Conservation (phyloP, 768 basidiomycete genomes). For the Fibroporia radiculosa region DNA sequence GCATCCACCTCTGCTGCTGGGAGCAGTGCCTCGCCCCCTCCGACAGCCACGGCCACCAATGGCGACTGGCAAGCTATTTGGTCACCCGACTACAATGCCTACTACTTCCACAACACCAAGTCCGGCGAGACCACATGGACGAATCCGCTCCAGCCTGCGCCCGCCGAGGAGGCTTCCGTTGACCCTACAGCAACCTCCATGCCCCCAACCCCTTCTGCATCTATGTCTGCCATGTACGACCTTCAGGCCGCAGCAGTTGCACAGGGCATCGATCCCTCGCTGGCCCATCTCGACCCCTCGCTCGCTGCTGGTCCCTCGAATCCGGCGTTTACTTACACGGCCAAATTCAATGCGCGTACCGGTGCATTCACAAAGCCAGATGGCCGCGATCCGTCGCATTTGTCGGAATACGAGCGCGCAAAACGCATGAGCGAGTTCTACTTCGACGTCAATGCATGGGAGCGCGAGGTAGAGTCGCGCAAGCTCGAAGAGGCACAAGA, state of each 20-base stretch:
- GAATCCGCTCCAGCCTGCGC: conserved; percentile 52
- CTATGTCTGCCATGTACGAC: conserved; percentile 32
- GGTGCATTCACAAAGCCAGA: conserved; percentile 64
- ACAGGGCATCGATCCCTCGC: conserved; percentile 76
- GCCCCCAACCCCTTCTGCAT: conserved; percentile 14
- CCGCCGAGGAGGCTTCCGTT: conserved; percentile 21
- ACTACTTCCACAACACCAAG: conserved; percentile 75
- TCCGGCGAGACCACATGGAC: conserved; percentile 81
- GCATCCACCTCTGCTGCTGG: conserved; percentile 7
- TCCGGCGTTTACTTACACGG: conserved; percentile 38
- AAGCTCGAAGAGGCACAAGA: conserved; percentile 35
- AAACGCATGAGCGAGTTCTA: conserved; percentile 85
- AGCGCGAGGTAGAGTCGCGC: conserved; percentile 52
- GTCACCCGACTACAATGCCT: conserved; percentile 68
- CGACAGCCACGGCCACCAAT: conserved; percentile 10
- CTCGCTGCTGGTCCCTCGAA: conserved; percentile 33
- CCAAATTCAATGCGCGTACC: conserved; percentile 78
- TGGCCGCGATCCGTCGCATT: conserved; percentile 63
- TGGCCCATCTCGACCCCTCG: conserved; percentile 75
- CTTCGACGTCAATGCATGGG: conserved; percentile 80
- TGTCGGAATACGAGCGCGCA: conserved; percentile 76
- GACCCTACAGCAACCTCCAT: conserved; percentile 20
- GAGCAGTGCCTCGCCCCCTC: not conserved
- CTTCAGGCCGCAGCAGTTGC: conserved; percentile 66
- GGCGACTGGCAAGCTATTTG: conserved; percentile 73